These are phyloP conservation scores for Leccinum truebloodii DNA, from an alignment of 768 basidiomycete genomes.

Conservation along the genomic window DNA sequence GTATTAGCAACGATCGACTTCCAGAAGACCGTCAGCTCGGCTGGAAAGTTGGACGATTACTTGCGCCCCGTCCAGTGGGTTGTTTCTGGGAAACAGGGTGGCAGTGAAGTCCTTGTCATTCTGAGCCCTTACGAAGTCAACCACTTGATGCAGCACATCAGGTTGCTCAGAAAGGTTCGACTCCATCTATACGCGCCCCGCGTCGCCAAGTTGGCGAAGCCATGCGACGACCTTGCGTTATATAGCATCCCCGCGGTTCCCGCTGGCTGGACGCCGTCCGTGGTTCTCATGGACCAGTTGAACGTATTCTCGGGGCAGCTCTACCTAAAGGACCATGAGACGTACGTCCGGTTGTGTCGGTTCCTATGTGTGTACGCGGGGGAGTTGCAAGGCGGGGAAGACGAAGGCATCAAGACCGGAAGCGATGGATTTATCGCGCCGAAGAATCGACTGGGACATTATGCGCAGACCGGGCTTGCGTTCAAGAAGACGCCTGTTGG, in stretches of 20 bases:
- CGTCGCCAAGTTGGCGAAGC: conserved; percentile 32
- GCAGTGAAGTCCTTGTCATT: conserved; percentile 30
- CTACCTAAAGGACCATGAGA: conserved; percentile 12
- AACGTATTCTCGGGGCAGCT: conserved; percentile 1
- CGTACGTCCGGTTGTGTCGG: conserved; percentile 18
- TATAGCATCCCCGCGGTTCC: not conserved
- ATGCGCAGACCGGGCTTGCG: not conserved
- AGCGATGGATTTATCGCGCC: conserved; percentile 13
- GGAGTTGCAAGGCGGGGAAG: not conserved
- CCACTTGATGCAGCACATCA: conserved; percentile 38
- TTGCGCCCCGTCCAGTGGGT: conserved; percentile 35
- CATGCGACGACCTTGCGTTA: conserved; percentile 22
- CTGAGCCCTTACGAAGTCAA: conserved; percentile 46
- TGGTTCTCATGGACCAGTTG: not conserved
- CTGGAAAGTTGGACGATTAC: conserved; percentile 12
- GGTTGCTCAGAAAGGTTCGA: conserved; percentile 30
- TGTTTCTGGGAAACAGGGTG: conserved; percentile 11
- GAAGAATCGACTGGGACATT: not conserved
- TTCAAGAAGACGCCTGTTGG: conserved; percentile 34
- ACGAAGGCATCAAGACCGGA: not conserved
- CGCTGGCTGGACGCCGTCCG: not conserved
- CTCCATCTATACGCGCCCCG: conserved; percentile 47
- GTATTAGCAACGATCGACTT: conserved; percentile 23
- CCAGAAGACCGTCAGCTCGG: conserved; percentile 9
- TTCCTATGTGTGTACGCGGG: not conserved